Evolutionary conservation across 2,329 filamentous ascomycete species (phyloP).

Genomic region (Exophiala sp.): DNA sequence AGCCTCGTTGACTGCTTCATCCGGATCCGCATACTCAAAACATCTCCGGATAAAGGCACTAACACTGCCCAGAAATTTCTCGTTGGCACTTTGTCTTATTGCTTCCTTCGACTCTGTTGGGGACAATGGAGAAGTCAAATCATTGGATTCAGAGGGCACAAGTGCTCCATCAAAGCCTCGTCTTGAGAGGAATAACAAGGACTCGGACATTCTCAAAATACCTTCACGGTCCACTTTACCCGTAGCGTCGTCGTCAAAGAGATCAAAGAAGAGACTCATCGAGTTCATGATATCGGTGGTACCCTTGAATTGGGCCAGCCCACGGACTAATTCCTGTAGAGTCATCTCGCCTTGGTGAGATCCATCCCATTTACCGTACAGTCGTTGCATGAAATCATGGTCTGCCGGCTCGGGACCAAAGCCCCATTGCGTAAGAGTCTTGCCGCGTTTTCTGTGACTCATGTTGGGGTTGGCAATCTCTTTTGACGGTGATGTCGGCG

Average conservation of each 20-base stretch:
- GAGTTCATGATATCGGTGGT: slow-evolving; percentile 95
- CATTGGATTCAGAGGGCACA: slow-evolving; percentile 61
- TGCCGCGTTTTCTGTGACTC: slow-evolving; percentile 53
- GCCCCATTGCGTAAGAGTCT: slow-evolving; percentile 55
- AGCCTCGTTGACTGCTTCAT: slow-evolving; percentile 65
- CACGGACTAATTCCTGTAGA: slow-evolving; percentile 86
- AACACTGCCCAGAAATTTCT: slow-evolving; percentile 86
- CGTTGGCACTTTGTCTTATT: slow-evolving; percentile 62
- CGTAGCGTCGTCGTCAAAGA: slow-evolving; percentile 90
- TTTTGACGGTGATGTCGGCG: slow-evolving; percentile 57
- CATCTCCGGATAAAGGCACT: slow-evolving; percentile 94
- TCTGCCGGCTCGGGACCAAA: slow-evolving; percentile 70
- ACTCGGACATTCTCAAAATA: slow-evolving; percentile 90
- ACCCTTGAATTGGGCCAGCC: slow-evolving; percentile 86
- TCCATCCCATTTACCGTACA: slow-evolving; percentile 86
- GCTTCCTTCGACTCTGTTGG: slow-evolving; percentile 26
- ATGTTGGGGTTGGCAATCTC: slow-evolving; percentile 30
- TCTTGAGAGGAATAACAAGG: slow-evolving; percentile 84
- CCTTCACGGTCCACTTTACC: slow-evolving; percentile 92
- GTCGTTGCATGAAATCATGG: slow-evolving; percentile 85
- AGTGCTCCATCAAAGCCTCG: slow-evolving; percentile 76
- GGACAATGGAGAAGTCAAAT: slow-evolving; percentile 36
- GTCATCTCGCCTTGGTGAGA: slow-evolving; percentile 74
- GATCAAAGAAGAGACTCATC: slow-evolving; percentile 95
- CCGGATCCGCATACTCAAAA: slow-evolving; percentile 97